Evolutionary conservation across 2,329 filamentous ascomycete genomes (phyloP).

Genomic region (Fusarium albosuccineum): DNA sequence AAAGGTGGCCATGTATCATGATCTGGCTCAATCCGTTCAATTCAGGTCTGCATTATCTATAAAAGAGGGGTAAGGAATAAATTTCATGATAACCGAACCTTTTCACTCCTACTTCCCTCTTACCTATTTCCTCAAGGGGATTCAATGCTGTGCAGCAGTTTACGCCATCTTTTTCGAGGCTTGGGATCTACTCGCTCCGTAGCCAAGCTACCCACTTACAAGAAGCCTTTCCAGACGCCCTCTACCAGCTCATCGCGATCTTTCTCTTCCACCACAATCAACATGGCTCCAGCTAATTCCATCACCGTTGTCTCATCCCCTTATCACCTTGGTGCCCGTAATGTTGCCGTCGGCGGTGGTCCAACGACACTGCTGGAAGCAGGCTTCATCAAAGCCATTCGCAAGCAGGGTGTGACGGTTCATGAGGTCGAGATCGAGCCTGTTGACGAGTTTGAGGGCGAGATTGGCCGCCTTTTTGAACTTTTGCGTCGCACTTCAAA

Average conservation of each 20-base stretch:
- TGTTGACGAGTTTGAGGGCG: conserved; percentile 55
- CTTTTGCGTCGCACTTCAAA: conserved; percentile 53
- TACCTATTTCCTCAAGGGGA: not conserved
- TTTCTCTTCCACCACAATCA: not conserved
- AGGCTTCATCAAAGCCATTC: conserved; percentile 47
- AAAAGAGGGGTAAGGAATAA: not conserved
- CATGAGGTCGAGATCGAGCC: conserved; percentile 42
- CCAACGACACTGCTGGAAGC: conserved; percentile 49
- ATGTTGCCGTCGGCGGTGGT: conserved; percentile 55
- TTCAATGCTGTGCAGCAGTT: not conserved
- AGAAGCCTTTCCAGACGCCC: not conserved
- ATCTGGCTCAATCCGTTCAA: not conserved
- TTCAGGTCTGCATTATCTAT: not conserved
- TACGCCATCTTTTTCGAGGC: not conserved
- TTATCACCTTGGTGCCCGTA: conserved; percentile 55
- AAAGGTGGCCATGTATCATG: conserved; percentile 1
- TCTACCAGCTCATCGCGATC: not conserved
- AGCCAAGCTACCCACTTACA: not conserved
- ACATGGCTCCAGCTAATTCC: conserved; percentile 34
- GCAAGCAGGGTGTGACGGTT: conserved; percentile 42
- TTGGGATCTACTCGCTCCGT: not conserved
- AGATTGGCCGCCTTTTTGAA: conserved; percentile 56
- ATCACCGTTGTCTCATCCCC: conserved; percentile 54
- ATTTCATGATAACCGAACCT: not conserved
- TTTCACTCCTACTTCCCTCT: not conserved